Evolutionary conservation across 1,284 basidiomycete species (phyloP).

Genomic region (Boletellus deceptivus): DNA sequence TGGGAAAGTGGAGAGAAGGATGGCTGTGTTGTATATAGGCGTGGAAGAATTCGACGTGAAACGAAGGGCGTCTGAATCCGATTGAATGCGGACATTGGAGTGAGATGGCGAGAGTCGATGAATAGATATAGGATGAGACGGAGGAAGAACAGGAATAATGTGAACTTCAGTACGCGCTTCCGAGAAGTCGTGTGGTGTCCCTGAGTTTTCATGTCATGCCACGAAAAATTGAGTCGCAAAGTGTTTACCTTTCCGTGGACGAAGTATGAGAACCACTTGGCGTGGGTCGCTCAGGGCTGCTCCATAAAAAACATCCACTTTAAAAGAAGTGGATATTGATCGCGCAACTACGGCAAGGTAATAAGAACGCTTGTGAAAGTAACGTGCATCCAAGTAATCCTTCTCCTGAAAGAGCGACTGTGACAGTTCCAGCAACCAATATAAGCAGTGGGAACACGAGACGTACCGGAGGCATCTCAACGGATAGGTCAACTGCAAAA

Average conservation of each 20-base stretch:
- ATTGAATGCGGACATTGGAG: slow-evolving; percentile 59
- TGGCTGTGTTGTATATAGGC: slow-evolving; percentile 77
- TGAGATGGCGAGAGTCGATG: slow-evolving; percentile 74
- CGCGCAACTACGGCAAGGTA: slow-evolving; percentile 84
- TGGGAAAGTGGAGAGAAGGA: slow-evolving; percentile 68
- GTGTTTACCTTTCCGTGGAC: slow-evolving; percentile 51
- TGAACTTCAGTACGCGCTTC: slow-evolving; percentile 71
- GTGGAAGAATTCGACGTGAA: slow-evolving; percentile 43
- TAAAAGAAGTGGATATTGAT: slow-evolving; percentile 50
- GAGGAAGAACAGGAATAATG: slow-evolving; percentile 68
- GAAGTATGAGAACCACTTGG: slow-evolving; percentile 64
- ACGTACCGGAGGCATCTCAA: slow-evolving; percentile 84
- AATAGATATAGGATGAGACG: slow-evolving; percentile 58
- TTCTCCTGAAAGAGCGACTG: slow-evolving; percentile 90
- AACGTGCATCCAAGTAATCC: slow-evolving; percentile 87
- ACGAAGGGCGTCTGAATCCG: slow-evolving; percentile 11
- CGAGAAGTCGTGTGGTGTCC: slow-evolving; percentile 60
- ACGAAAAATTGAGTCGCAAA: slow-evolving; percentile 17
- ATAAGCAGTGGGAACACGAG: neutral
- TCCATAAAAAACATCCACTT: slow-evolving; percentile 60
- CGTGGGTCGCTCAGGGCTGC: slow-evolving; percentile 66
- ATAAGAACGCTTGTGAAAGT: slow-evolving; percentile 91
- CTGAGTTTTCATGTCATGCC: slow-evolving; percentile 33
- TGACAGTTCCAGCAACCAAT: slow-evolving; percentile 3
- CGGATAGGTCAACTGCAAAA: slow-evolving; percentile 79